Conservation (phyloP, 345 rosid species). For the Dovyalis caffra region DNA sequence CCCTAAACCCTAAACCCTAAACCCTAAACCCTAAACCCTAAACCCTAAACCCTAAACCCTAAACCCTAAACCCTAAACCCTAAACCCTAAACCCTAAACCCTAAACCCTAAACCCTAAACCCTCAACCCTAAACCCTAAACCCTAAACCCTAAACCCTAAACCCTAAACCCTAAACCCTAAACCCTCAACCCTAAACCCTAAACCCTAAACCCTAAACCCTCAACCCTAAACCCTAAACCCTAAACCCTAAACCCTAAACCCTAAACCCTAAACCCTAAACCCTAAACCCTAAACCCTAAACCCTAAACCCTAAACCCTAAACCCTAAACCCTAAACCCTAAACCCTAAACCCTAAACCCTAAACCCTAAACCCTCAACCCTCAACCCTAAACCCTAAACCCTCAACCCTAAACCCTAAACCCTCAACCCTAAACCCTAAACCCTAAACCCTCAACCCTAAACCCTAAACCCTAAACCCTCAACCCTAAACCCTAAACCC, state of each 20-base stretch:
- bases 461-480: conserved; percentile 1
- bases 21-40: conserved; percentile 15
- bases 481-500: conserved; percentile 8
- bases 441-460: neutral
- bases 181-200: neutral
- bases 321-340: conserved; percentile 9
- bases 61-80: neutral
- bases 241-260: neutral
- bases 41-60: conserved; percentile 20
- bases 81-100: neutral
- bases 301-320: conserved; percentile 5
- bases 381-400: neutral
- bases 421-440: neutral
- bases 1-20: conserved; percentile 22
- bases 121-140: neutral
- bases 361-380: neutral
- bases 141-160: neutral
- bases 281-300: conserved; percentile 8
- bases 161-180: neutral
- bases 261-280: conserved; percentile 19
- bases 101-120: neutral
- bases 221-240: neutral
- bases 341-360: conserved; percentile 5
- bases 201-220: neutral
- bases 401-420: neutral